Percentiles rank a stretch among this genome's conserved stretches.
phyloP scores from a whole-genome alignment of 495 filamentous ascomycete species.

The Aspergillus sclerotiicarbonarius region DNA sequence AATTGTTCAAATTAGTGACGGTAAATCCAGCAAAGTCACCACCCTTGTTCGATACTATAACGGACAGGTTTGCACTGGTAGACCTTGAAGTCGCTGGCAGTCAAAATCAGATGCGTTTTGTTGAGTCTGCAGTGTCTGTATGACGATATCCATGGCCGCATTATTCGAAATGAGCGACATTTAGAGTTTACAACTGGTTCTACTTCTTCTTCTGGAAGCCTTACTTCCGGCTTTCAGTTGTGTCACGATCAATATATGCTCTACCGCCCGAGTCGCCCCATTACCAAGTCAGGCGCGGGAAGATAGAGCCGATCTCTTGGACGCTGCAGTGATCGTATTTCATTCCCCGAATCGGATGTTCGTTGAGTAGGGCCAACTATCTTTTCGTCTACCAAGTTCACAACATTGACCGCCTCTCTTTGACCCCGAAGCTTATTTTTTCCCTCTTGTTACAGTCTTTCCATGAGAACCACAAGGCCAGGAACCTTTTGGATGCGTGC shows the following conservation, averaged over 20 bases:
- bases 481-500: neutral
- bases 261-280: slow-evolving; percentile 42
- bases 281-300: slow-evolving; percentile 39
- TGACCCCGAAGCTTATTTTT: neutral
- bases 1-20: neutral
- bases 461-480: neutral
- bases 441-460: neutral
- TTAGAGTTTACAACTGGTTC: slow-evolving; percentile 29
- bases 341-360: neutral
- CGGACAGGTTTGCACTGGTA: slow-evolving; percentile 6
- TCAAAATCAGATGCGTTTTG: slow-evolving; percentile 38
- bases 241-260: slow-evolving; percentile 36
- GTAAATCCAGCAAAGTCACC: neutral
- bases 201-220: slow-evolving; percentile 37
- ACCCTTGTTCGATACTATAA: slow-evolving; percentile 27
- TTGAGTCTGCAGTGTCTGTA: slow-evolving; percentile 38
- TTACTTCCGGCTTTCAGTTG: slow-evolving; percentile 35
- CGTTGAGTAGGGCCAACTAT: neutral
- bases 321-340: slow-evolving; percentile 42
- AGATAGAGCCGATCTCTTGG: slow-evolving; percentile 40
- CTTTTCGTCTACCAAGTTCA: neutral
- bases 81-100: neutral
- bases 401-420: neutral
- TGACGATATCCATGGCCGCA: slow-evolving; percentile 38
- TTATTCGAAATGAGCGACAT: slow-evolving; percentile 27